A percentile compares a stretch with the other conserved stretches of the same genome.
These are phyloP conservation scores for Dioszegia aurantiaca DNA, from an alignment of 768 basidiomycete genomes.

Conservation along the genomic window DNA sequence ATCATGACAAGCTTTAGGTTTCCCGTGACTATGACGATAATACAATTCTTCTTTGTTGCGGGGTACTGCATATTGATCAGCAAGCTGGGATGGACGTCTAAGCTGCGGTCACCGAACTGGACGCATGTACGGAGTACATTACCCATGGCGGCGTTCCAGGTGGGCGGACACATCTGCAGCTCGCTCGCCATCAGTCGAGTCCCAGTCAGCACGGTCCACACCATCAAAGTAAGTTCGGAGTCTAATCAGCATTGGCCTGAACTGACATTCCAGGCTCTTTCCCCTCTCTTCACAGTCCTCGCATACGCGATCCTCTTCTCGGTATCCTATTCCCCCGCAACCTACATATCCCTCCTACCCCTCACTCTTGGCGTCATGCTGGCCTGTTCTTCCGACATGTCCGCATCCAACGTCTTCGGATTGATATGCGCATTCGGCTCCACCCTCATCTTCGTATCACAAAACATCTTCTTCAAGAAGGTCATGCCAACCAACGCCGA, in stretches of 20 bases:
- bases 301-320: conserved; percentile 91
- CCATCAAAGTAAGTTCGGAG: conserved; percentile 76
- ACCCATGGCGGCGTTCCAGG: conserved; percentile 97
- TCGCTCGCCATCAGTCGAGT: conserved; percentile 96
- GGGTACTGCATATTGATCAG: conserved; percentile 80
- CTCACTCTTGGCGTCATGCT: conserved; percentile 96
- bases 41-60: conserved; percentile 95
- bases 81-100: conserved; percentile 52
- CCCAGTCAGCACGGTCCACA: conserved; percentile 95
- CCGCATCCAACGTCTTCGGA: conserved; percentile 77
- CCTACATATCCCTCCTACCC: conserved; percentile 90
- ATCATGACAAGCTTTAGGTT: conserved; percentile 90
- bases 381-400: conserved; percentile 88
- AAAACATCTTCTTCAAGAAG: conserved; percentile 99
- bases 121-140: conserved; percentile 74
- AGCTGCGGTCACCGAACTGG: conserved; percentile 66
- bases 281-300: conserved; percentile 93
- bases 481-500: conserved; percentile 68
- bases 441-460: conserved; percentile 92
- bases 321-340: conserved; percentile 86
- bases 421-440: conserved; percentile 95
- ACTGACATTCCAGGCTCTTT: conserved; percentile 70
- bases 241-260: background rate
- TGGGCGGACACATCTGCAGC: conserved; percentile 95
- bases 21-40: conserved; percentile 93